These are phyloP conservation scores for Lactarius pseudohatsudake DNA, from an alignment of 768 basidiomycete species.

Conservation along the genomic window DNA sequence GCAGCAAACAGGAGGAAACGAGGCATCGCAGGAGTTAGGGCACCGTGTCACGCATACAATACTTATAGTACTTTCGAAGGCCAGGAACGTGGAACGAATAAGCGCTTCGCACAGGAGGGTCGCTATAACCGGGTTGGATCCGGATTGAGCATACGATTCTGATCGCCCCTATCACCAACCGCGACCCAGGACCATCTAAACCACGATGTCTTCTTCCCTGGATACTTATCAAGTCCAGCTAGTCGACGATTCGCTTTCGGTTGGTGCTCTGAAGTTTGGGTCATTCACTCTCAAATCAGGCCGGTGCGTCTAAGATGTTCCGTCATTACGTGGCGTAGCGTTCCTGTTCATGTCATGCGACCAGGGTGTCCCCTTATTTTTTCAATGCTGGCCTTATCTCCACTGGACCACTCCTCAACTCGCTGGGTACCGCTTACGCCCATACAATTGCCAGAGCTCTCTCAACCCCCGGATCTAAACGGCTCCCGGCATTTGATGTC, in stretches of 20 bases:
- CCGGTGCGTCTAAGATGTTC: slow-evolving; percentile 52
- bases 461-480: slow-evolving; percentile 33
- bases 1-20: slow-evolving; percentile 2
- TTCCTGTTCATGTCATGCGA: slow-evolving; percentile 34
- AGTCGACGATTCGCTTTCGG: slow-evolving; percentile 64
- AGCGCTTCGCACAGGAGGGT: not conserved
- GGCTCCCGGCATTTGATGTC: slow-evolving; percentile 62
- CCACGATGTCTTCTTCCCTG: slow-evolving; percentile 34
- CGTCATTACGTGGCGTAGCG: slow-evolving; percentile 9
- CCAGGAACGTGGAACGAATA: too few relatives aligned
- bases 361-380: slow-evolving; percentile 83
- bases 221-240: slow-evolving; percentile 59
- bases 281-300: slow-evolving; percentile 94
- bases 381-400: slow-evolving; percentile 92
- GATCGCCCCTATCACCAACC: not conserved
- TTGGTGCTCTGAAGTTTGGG: slow-evolving; percentile 85
- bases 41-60: not conserved
- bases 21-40: slow-evolving; percentile 8
- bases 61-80: not conserved
- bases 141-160: not conserved
- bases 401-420: slow-evolving; percentile 75
- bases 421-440: slow-evolving; percentile 81
- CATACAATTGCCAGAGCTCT: slow-evolving; percentile 65
- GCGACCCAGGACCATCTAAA: too few relatives aligned
- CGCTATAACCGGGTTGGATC: not conserved